A percentile compares a stretch with the other conserved stretches of the same genome.
These are phyloP conservation scores for Rhodotorula sp. DNA, from an alignment of 1,284 basidiomycete genomes.

Conservation along the genomic window DNA sequence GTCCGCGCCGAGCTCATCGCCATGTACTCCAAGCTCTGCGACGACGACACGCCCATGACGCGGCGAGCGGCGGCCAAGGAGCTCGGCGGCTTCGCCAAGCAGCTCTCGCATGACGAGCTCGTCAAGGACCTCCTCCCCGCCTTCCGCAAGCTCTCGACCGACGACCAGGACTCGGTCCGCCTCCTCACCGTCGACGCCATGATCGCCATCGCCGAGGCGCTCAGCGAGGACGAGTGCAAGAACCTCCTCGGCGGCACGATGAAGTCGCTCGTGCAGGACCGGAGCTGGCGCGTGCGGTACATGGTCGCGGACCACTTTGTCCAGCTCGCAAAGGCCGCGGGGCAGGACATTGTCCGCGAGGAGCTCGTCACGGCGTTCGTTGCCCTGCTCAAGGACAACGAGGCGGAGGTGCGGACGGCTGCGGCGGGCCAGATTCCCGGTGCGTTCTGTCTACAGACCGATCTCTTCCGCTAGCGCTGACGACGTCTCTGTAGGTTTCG, in stretches of 20 bases:
- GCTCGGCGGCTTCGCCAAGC: conserved; percentile 83
- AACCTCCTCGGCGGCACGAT: conserved; percentile 81
- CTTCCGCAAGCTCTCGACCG: conserved; percentile 89
- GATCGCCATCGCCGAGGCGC: conserved; percentile 84
- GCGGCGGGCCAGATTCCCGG: conserved; percentile 95
- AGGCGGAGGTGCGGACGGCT: conserved; percentile 97
- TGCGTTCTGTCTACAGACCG: conserved; percentile 50
- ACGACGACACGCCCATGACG: conserved; percentile 99
- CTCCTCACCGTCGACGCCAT: conserved; percentile 94
- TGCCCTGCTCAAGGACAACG: conserved; percentile 93
- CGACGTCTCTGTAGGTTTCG: conserved; percentile 68
- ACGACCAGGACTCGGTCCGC: conserved; percentile 98
- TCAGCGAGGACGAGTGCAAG: conserved; percentile 84
- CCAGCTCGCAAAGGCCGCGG: conserved; percentile 91
- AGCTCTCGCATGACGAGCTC: conserved; percentile 68
- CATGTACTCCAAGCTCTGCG: conserved; percentile 77
- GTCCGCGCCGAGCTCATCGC: conserved; percentile 88
- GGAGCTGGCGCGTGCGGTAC: conserved; percentile 98
- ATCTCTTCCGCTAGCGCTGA: background rate
- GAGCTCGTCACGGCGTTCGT: conserved; percentile 94
- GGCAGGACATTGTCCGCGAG: conserved; percentile 85
- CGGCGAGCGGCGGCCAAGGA: conserved; percentile 93
- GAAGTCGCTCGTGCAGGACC: conserved; percentile 83
- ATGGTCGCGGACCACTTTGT: conserved; percentile 99
- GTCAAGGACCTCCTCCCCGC: conserved; percentile 86